Conservation (phyloP, 1,139 yeast genomes). For the Suhomyces choctaworum region DNA sequence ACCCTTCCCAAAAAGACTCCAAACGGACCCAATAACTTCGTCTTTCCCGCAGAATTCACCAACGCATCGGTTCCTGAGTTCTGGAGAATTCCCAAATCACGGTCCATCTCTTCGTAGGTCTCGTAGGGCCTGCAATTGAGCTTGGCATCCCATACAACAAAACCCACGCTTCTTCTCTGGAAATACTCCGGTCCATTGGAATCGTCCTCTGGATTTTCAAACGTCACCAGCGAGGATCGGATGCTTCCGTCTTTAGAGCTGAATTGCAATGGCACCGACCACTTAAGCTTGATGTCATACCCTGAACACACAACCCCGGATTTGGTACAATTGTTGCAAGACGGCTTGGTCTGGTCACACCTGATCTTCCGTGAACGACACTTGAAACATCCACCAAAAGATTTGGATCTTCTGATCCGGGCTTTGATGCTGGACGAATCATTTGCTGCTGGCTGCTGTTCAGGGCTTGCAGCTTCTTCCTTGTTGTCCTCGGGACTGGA, state of each 20-base stretch:
- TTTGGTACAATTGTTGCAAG: conserved; percentile 43
- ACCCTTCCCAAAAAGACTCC: conserved; percentile 68
- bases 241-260: conserved; percentile 33
- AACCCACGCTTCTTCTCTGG: conserved; percentile 73
- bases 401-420: conserved; percentile 32
- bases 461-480: neutral
- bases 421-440: neutral
- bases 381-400: conserved; percentile 54
- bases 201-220: conserved; percentile 19
- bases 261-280: conserved; percentile 64
- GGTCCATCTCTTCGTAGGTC: conserved; percentile 81
- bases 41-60: conserved; percentile 39
- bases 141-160: conserved; percentile 60
- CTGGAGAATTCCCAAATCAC: conserved; percentile 63
- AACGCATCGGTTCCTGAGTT: conserved; percentile 45
- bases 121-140: conserved; percentile 51
- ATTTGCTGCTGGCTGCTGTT: neutral
- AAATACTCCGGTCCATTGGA: conserved; percentile 45
- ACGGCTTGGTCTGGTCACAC: conserved; percentile 48
- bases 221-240: conserved; percentile 28
- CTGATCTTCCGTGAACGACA: conserved; percentile 51
- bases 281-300: conserved; percentile 74
- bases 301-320: conserved; percentile 72
- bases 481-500: neutral
- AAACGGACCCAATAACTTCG: conserved; percentile 74